These are phyloP conservation scores for Phaeoacremonium minimum DNA, from an alignment of 2,329 filamentous ascomycete species.

Conservation along the genomic window DNA sequence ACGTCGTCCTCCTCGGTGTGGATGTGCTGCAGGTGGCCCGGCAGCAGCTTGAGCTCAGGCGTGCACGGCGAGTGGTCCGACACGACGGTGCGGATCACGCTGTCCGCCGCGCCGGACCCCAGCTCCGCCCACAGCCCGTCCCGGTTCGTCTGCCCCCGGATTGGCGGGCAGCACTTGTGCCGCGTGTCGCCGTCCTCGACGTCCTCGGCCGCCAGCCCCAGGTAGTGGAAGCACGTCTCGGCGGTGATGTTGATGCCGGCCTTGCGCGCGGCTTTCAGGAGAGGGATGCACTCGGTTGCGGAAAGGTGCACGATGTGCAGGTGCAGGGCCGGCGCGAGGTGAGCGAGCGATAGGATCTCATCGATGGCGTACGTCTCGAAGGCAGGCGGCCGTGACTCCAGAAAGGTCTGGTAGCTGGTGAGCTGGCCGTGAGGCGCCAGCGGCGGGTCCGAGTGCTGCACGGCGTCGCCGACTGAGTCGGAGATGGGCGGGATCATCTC, in stretches of 20 bases:
- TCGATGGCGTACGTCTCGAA: conserved; percentile 91
- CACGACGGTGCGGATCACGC: conserved; percentile 86
- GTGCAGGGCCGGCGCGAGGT: conserved; percentile 74
- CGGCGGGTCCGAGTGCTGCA: conserved; percentile 66
- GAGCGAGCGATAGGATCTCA: conserved; percentile 77
- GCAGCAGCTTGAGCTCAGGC: conserved; percentile 86
- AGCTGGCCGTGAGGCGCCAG: conserved; percentile 67
- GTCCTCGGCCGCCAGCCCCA: conserved; percentile 76
- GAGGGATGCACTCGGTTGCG: conserved; percentile 80
- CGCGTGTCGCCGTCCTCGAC: conserved; percentile 82
- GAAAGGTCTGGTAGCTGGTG: conserved; percentile 81
- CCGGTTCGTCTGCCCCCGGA: conserved; percentile 76
- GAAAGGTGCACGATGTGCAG: conserved; percentile 93
- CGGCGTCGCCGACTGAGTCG: conserved; percentile 72
- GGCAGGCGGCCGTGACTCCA: conserved; percentile 80
- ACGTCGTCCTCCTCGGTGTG: conserved; percentile 6
- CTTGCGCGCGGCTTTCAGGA: conserved; percentile 69
- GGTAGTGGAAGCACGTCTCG: conserved; percentile 94
- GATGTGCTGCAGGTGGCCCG: conserved; percentile 51
- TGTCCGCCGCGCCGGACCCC: conserved; percentile 49
- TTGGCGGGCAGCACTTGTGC: conserved; percentile 94
- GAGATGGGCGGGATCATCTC: conserved; percentile 94
- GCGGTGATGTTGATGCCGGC: conserved; percentile 82
- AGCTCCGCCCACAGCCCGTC: conserved; percentile 86
- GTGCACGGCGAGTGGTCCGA: conserved; percentile 97